Conservation (phyloP, 225 moss, liverwort and hornwort species). For the Thuidium tamariscinum region DNA sequence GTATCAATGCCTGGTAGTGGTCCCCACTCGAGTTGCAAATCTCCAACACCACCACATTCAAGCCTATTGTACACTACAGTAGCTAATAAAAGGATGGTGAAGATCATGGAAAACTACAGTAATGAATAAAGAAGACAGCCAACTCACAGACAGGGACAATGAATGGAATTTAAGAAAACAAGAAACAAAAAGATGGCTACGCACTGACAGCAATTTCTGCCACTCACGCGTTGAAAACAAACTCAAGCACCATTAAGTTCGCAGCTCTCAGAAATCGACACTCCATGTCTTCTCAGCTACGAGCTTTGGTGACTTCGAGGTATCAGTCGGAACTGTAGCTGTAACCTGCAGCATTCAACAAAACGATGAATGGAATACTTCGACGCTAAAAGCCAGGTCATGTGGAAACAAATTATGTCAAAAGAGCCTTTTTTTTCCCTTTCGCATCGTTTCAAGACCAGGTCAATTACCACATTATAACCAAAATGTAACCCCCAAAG, state of each 20-base stretch:
- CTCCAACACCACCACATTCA: constrained; percentile 11
- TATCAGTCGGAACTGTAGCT: constrained; percentile 49
- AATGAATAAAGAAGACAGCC: constrained; percentile 1
- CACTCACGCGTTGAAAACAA: constrained; percentile 1
- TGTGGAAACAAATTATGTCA: background rate
- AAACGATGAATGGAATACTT: background rate
- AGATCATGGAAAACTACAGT: background rate
- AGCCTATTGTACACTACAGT: constrained; percentile 14
- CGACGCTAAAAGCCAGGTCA: background rate
- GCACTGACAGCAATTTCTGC: background rate
- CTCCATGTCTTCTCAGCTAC: constrained; percentile 93
- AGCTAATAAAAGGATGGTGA: background rate
- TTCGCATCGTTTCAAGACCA: background rate
- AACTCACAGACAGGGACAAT: constrained; percentile 20
- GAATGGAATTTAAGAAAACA: background rate
- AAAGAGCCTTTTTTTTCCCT: background rate
- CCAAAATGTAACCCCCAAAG: background rate
- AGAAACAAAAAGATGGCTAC: background rate
- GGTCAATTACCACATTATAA: background rate
- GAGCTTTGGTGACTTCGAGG: constrained; percentile 57
- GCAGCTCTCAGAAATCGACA: constrained; percentile 36
- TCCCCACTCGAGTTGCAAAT: constrained; percentile 12
- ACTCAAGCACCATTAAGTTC: background rate
- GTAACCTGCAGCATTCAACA: constrained; percentile 44
- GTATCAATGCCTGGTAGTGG: constrained; percentile 1